Conservation (phyloP, 352 stramenopile species). For the Phytophthora boehmeriae region DNA sequence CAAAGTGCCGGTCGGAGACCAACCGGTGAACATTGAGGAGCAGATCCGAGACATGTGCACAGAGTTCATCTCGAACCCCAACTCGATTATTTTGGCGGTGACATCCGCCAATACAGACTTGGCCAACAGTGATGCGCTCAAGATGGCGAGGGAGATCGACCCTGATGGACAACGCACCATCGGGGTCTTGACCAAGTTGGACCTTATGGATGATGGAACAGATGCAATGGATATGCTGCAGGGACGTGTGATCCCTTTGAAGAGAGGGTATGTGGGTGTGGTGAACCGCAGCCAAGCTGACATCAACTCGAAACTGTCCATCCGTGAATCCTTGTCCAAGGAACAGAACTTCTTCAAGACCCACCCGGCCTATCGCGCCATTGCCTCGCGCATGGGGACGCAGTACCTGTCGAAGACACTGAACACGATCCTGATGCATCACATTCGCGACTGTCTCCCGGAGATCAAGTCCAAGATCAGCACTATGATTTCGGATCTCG, state of each 20-base stretch:
- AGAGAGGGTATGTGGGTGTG: constrained; percentile 97
- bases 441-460: constrained; percentile 98
- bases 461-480: constrained; percentile 98
- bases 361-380: constrained; percentile 94
- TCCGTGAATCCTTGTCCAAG: constrained; percentile 95
- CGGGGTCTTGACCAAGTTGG: constrained; percentile 99
- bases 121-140: constrained; percentile 98
- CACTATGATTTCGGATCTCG: constrained; percentile 95
- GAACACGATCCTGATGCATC: constrained; percentile 99
- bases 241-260: constrained; percentile 97
- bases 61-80: constrained; percentile 98
- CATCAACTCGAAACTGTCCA: constrained; percentile 96
- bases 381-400: constrained; percentile 96
- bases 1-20: constrained; percentile 98
- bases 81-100: constrained; percentile 99
- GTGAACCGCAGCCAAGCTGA: constrained; percentile 99
- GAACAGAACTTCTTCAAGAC: constrained; percentile 98
- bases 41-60: constrained; percentile 99
- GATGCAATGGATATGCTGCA: constrained; percentile 97
- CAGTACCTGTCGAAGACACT: constrained; percentile 96
- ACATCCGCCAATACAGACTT: constrained; percentile 99
- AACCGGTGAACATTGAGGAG: constrained; percentile 99
- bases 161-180: constrained; percentile 96
- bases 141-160: constrained; percentile 95
- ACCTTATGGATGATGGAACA: constrained; percentile 99